A percentile compares a stretch with the other conserved stretches of the same genome.
Evolutionary conservation across 2,329 filamentous ascomycete genomes (phyloP).

Genomic region (Leptographium wingfieldii): DNA sequence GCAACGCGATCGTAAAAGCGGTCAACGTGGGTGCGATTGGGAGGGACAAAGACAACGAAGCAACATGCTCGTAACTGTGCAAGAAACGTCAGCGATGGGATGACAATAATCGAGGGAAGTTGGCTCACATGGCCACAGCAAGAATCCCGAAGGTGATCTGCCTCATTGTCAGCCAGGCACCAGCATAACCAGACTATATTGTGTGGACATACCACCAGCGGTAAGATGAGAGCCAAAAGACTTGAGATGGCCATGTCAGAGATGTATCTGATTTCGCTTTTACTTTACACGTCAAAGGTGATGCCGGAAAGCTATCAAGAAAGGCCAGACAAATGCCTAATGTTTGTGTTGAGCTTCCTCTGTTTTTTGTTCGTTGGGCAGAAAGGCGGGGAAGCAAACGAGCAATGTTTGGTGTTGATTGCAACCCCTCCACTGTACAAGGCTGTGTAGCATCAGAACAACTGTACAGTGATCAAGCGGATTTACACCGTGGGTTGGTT

Average conservation of each 20-base stretch:
- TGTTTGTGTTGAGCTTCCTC: not conserved
- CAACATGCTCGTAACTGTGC: slow-evolving; percentile 10
- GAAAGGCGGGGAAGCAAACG: not conserved
- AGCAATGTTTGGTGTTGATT: not conserved
- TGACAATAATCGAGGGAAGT: not conserved
- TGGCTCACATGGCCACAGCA: slow-evolving; percentile 2
- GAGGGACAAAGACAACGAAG: slow-evolving; percentile 7
- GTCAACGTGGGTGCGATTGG: slow-evolving; percentile 9
- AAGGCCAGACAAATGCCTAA: not conserved
- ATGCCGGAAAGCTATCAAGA: not conserved
- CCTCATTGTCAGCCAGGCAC: not conserved
- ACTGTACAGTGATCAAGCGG: not conserved
- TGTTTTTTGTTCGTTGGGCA: not conserved
- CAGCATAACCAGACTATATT: not conserved
- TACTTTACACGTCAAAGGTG: not conserved
- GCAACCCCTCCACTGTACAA: not conserved
- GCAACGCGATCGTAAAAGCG: slow-evolving; percentile 5
- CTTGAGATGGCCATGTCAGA: not conserved
- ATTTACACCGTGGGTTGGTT: not conserved
- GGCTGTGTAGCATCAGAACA: not conserved
- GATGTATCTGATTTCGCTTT: not conserved
- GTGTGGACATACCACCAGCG: not conserved
- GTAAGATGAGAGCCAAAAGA: not conserved
- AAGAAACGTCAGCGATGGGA: not conserved
- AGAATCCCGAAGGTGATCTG: not conserved